phyloP scores from a whole-genome alignment of 179 eudicot species.

The Silene noctiflora region DNA sequence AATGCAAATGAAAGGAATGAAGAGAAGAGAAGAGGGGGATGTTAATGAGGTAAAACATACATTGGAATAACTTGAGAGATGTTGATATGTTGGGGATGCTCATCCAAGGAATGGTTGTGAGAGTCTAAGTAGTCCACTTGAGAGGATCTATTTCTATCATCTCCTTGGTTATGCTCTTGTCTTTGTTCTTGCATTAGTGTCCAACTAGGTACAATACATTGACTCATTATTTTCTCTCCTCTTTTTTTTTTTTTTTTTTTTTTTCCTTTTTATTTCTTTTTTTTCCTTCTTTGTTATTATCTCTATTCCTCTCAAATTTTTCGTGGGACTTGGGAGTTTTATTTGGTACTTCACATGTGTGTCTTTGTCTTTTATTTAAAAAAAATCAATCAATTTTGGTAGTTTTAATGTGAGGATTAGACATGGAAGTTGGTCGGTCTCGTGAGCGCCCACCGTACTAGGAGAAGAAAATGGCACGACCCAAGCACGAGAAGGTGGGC shows the following conservation, averaged over 20 bases:
- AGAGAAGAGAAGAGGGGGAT: not conserved
- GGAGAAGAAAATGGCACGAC: no score
- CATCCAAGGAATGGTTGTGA: constrained; percentile 17
- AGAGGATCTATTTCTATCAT: constrained; percentile 46
- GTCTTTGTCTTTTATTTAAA: constrained; percentile 11
- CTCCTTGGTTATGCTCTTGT: constrained; percentile 36
- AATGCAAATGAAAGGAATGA: not conserved
- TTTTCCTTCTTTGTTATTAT: not conserved
- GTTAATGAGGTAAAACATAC: constrained; percentile 28
- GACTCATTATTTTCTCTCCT: constrained; percentile 30
- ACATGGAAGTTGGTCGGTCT: no score
- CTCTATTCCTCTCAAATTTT: constrained; percentile 15
- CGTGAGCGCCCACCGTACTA: no score
- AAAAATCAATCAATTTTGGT: constrained; percentile 10
- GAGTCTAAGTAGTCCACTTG: constrained; percentile 35
- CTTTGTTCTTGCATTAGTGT: constrained; percentile 39
- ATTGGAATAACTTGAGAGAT: constrained; percentile 40
- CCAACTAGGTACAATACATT: constrained; percentile 46
- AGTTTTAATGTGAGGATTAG: not conserved
- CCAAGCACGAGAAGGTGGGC: no score
- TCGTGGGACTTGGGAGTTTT: constrained; percentile 22
- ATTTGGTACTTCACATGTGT: constrained; percentile 31
- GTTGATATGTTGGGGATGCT: constrained; percentile 29
- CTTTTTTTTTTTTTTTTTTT: constrained; percentile 12
- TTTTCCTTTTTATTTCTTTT: not conserved